phyloP scores from a whole-genome alignment of 1,284 basidiomycete species.

The Polyporus tsugae region DNA sequence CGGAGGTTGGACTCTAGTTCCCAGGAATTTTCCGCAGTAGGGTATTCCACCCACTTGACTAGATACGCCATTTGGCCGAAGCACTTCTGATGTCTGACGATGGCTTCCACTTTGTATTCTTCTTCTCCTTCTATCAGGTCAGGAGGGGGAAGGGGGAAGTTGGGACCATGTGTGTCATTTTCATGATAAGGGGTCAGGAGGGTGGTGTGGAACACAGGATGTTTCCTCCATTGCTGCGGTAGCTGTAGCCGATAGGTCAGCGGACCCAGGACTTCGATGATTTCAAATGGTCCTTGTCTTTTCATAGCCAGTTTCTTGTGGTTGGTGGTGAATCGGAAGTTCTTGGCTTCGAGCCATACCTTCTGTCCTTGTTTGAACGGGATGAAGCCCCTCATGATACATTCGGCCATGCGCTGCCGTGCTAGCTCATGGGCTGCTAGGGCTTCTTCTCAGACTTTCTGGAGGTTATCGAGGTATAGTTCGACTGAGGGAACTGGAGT shows the following conservation, averaged over 20 bases:
- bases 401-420: conserved; percentile 3
- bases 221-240: conserved; percentile 1
- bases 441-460: conserved; percentile 3
- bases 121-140: conserved; percentile 25
- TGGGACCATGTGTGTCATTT: conserved; percentile 22
- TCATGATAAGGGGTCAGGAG: conserved; percentile 22
- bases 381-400: not conserved
- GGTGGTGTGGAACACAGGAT: conserved; percentile 23
- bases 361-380: conserved; percentile 15
- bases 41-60: conserved; percentile 24
- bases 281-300: conserved; percentile 4
- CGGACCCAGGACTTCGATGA: not conserved
- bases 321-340: not conserved
- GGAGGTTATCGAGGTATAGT: not conserved
- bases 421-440: not conserved
- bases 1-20: not conserved
- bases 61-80: conserved; percentile 16
- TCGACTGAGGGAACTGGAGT: not conserved
- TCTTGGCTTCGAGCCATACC: conserved; percentile 12
- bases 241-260: conserved; percentile 1
- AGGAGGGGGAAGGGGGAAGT: conserved; percentile 15
- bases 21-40: not conserved
- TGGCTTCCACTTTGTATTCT: conserved; percentile 28
- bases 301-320: conserved; percentile 1
- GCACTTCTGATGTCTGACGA: conserved; percentile 16